Conservation (phyloP, 768 basidiomycete species). For the Pulveroboletus sp. region DNA sequence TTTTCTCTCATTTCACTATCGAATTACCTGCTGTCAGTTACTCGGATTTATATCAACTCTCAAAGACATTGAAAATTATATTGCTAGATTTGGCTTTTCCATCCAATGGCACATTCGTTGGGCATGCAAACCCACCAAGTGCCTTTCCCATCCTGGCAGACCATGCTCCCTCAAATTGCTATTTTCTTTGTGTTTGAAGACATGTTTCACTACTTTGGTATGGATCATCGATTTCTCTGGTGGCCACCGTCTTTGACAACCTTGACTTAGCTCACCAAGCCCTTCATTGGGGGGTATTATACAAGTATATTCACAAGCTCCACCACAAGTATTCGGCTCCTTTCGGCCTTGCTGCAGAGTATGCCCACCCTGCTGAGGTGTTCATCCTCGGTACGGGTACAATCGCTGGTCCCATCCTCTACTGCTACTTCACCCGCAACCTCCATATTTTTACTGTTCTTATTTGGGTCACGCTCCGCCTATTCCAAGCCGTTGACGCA, state of each 20-base stretch:
- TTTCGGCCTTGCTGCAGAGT: conserved; percentile 96
- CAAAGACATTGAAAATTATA: not conserved
- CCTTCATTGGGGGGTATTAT: conserved; percentile 77
- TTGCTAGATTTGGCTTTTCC: conserved; percentile 80
- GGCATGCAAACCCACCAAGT: conserved; percentile 93
- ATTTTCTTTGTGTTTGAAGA: conserved; percentile 97
- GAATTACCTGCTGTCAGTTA: conserved; percentile 79
- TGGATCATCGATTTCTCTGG: conserved; percentile 13
- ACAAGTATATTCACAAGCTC: conserved; percentile 93
- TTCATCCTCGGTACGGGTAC: conserved; percentile 93
- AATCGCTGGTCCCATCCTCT: conserved; percentile 81
- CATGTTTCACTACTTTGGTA: conserved; percentile 86
- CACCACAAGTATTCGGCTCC: conserved; percentile 98
- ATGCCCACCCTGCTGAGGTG: conserved; percentile 95
- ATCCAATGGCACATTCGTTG: conserved; percentile 79
- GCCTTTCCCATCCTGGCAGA: conserved; percentile 73
- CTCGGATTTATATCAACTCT: too few species aligned
- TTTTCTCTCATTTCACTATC: conserved; percentile 93
- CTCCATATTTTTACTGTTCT: conserved; percentile 94
- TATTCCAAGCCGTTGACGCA: conserved; percentile 96
- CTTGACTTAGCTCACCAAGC: conserved; percentile 69
- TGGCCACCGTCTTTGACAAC: not conserved
- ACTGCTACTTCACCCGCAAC: conserved; percentile 63
- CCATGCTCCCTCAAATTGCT: conserved; percentile 71
- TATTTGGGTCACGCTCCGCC: conserved; percentile 86